Conservation (phyloP, 768 basidiomycete species). For the Coprinellus micaceus region DNA sequence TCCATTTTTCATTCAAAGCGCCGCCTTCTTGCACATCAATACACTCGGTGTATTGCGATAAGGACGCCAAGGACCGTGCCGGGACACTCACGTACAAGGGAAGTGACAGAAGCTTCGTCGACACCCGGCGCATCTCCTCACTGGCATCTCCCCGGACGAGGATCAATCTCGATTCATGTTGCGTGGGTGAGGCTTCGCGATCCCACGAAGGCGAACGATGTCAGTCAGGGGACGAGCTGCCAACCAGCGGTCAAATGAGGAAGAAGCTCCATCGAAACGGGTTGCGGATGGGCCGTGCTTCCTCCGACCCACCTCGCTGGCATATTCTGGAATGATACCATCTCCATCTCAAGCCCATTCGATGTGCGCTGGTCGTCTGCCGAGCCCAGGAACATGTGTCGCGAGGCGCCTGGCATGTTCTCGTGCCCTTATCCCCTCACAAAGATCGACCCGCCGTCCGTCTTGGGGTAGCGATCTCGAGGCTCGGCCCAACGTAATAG, state of each 20-base stretch:
- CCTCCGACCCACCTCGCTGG: constrained; percentile 3
- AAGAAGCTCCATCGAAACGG: neutral
- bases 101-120: neutral
- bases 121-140: neutral
- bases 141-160: neutral
- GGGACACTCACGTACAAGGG: neutral
- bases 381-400: neutral
- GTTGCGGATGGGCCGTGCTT: neutral
- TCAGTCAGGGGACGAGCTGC: constrained; percentile 1
- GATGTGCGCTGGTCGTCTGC: neutral
- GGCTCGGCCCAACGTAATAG: constrained; percentile 3
- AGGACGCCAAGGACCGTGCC: neutral
- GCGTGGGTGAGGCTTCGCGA: neutral
- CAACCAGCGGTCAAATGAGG: neutral
- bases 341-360: too few relatives aligned
- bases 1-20: too few relatives aligned
- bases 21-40: neutral
- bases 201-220: neutral
- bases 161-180: constrained; percentile 1
- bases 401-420: neutral
- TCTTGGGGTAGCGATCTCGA: neutral
- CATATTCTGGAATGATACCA: constrained; percentile 5
- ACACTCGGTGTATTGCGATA: neutral
- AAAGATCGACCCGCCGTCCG: neutral
- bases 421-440: neutral